A percentile compares a stretch with the other conserved stretches of the same genome.
These are phyloP conservation scores for Herpetomonas muscarum DNA, from an alignment of 208 protist species.

Conservation along the genomic window DNA sequence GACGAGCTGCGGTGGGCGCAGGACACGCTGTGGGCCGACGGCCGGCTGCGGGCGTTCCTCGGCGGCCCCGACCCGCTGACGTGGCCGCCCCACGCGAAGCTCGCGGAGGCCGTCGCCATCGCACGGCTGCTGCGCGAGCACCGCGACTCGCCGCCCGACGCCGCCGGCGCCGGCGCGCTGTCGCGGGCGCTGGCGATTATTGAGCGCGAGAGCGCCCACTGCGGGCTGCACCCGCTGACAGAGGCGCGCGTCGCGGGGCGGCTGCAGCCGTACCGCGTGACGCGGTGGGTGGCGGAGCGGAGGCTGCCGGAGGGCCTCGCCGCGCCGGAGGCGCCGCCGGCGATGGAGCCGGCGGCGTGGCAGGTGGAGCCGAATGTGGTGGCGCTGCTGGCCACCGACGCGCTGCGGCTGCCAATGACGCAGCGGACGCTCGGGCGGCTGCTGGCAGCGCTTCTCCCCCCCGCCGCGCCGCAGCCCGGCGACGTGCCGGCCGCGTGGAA, in stretches of 20 bases:
- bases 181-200: constrained; percentile 38
- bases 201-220: constrained; percentile 23
- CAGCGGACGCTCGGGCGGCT: constrained; percentile 20
- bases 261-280: constrained; percentile 27
- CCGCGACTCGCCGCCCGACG: constrained; percentile 12
- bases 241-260: constrained; percentile 36
- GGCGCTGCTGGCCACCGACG: constrained; percentile 22
- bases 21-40: constrained; percentile 37
- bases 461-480: background rate
- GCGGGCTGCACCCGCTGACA: constrained; percentile 61
- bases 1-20: constrained; percentile 58
- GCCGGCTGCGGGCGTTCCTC: constrained; percentile 38
- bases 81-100: constrained; percentile 45
- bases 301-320: no score
- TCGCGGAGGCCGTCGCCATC: constrained; percentile 39
- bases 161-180: constrained; percentile 27
- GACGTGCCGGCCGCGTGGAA: constrained; percentile 17
- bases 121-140: constrained; percentile 46
- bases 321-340: constrained; percentile 6
- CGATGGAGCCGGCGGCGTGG: constrained; percentile 22
- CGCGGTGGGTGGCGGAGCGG: constrained; percentile 17
- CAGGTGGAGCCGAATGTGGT: constrained; percentile 29
- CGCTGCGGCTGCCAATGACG: constrained; percentile 32
- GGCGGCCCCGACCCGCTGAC: constrained; percentile 25
- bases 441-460: constrained; percentile 16